phyloP scores from a whole-genome alignment of 352 stramenopile species.

The Stramenopiles sp. region DNA sequence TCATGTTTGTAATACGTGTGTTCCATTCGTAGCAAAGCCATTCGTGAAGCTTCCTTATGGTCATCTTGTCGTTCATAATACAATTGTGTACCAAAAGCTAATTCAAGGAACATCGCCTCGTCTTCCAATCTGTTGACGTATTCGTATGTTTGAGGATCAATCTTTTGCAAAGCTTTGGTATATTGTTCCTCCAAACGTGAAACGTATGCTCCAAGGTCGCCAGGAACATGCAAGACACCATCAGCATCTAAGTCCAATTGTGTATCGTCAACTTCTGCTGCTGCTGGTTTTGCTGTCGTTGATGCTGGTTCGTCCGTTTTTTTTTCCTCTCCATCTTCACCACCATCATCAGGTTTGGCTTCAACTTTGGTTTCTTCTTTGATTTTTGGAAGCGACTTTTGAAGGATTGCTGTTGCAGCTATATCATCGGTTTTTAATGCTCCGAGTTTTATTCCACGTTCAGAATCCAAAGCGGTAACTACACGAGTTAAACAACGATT shows the following conservation, averaged over 20 bases:
- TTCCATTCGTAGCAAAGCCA: constrained; percentile 74
- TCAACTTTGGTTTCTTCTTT: constrained; percentile 54
- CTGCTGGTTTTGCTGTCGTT: constrained; percentile 12
- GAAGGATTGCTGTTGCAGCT: too few species aligned
- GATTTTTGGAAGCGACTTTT: too few species aligned
- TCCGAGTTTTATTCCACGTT: too few species aligned
- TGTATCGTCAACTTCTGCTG: constrained; percentile 31
- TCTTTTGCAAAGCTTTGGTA: constrained; percentile 88
- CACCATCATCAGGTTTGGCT: constrained; percentile 41
- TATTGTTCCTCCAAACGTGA: constrained; percentile 88
- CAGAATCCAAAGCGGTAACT: too few species aligned
- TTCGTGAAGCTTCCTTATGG: constrained; percentile 42
- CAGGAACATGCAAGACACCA: constrained; percentile 58
- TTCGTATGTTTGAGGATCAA: constrained; percentile 79
- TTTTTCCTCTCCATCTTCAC: constrained; percentile 62
- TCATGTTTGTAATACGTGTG: constrained; percentile 93
- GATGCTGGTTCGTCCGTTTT: constrained; percentile 32
- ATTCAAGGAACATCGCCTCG: constrained; percentile 62
- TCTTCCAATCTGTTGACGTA: constrained; percentile 79
- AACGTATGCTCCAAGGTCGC: constrained; percentile 60
- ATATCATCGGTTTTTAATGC: too few species aligned
- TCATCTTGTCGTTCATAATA: constrained; percentile 67
- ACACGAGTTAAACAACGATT: too few species aligned
- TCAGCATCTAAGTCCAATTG: constrained; percentile 41
- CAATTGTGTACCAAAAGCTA: constrained; percentile 54